Base-by-base conservation (phyloP, 2,329 filamentous ascomycete species). In the Fusarium equiseti region DNA sequence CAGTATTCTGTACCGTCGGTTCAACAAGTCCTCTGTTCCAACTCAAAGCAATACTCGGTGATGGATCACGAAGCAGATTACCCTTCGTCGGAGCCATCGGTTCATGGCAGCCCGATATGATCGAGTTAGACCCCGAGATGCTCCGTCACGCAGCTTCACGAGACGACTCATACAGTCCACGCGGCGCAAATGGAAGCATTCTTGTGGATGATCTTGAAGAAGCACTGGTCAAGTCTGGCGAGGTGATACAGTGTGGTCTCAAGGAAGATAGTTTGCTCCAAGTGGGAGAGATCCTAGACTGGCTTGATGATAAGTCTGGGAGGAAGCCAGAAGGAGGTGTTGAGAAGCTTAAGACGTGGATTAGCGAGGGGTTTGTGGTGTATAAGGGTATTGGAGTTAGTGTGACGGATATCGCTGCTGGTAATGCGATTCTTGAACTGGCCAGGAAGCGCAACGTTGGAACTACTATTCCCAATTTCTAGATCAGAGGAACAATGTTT, bases 51-150 rank as follows among this genome's bases (percentile, higher is more conserved):
- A 49, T 74, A 8, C 27, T 67, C 1, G 64, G 59, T 1, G 35
- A 54, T 3, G 54, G 49, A 3, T 18, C 27, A 22, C 42, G 44
- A 27, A 59, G 29, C 24, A 59, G 67, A 35, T 60, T 50, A 3
- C 68, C 61, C 6, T 87, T 85, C 62, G 80, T 88, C 15, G 83
- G 83, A 1, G 77, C 85, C 8, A 86, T 88, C 68, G 86, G 86
- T 4, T 87, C 86, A 9, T 88, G 86, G 68, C 84, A 83, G 72
- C 85, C 88, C 3, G 81, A 90, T 71, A 92, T 92, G 90, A 79
- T 88, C 18, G 90, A 93, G 76, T 73, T 93, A 15, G 88, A 91
- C 63, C 89, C 90, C 0, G 88, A 88, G 20, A 84, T 92, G 20
- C 79, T 92, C 9, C 70, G 68, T 2, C 58, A 75, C 16, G 68